Base-by-base conservation (phyloP, 139 green algal genomes). In the Chlorella ohadii region DNA sequence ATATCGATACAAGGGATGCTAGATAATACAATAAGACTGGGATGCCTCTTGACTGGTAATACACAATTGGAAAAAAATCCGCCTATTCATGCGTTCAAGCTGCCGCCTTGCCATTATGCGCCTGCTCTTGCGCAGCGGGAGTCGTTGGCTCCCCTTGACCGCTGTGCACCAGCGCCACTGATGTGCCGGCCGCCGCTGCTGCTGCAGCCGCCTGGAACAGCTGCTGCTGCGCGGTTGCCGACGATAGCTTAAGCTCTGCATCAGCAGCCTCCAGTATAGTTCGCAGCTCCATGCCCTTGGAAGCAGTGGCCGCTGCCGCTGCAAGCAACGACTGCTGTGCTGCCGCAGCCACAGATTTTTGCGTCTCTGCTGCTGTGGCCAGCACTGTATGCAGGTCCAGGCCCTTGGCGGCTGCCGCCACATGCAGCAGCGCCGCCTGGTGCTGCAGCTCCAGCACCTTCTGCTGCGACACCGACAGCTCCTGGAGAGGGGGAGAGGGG, bases 311-410 rank as follows among this genome's bases (percentile, higher is more conserved):
- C 22, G 74, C 74, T 59, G 74, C 74, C 0, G 74, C 74, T 36
- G 74, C 55, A 59, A 81, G 74, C 31, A 81, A 34, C 74, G 67
- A 59, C 74, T 81, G 74, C 74, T 81, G 74, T 23, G 74, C 74
- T 2, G 56, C 28, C 0, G 75, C 25, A 0, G 75, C 75, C 56
- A 81, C 57, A 36, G 70, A 61, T 57, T 81, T 38, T 61, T 81
- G 75, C 57, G 39, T 34, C 23, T 38, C 56, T 3, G 75, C 56
- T 2, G 75, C 75, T 2, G 57, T 81, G 56, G 59, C 9, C 4
- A 81, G 75, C 23, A 81, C 56, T 25, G 28, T 56, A 34, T 51
- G 75, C 56, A 81, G 57, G 57, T 81, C 75, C 9, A 81, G 19
- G 56, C 75, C 75, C 75, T 81, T 81, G 34, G 75, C 75, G 11